Evolutionary conservation across 305 asterid species (phyloP), one percentile per base, ranked within the genome.

Genomic region (Stenogyne calaminthoides): DNA sequence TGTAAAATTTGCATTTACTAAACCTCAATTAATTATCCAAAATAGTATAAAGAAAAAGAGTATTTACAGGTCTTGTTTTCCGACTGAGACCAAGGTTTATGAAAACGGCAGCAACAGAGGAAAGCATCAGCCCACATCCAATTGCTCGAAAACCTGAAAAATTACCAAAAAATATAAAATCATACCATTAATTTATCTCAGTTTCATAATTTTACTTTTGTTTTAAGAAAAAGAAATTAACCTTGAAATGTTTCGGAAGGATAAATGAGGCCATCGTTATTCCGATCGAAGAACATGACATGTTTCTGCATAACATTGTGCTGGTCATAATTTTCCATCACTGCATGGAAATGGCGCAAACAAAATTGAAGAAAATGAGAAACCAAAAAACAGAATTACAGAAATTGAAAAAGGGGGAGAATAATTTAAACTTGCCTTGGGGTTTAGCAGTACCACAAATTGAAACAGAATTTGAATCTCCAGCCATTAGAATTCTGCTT

Each of bases 171-270:
- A 32, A 51, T 71, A 20, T 60, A 25, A 25, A 60, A 29, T 6
- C 10, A 46, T 34, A 34, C 47, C 10, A 40, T 11, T 9, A 12
- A 36, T 36, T 36, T 1, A 0, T 36, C 42, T 36, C 9, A 5
- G 1, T 44, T 44, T 11, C 12, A 12, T 12, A 4, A 32, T 4
- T 44, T 12, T 20, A n/a, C 0, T 32, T 32, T 32, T 5, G 7
- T 1, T 32, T 4, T 32, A 25, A 44, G 18, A 44, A 4, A 10
- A 5, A 22, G 19, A 56, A 52, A 42, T 9, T 39, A 19, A 89
- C 97, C 97, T 83, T 80, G 15, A 73, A 76, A 91, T 7, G 97
- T 91, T 83, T 91, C 97, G 40, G 87, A 88, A 19, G 91, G 91
- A 70, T 89, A 86, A 71, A 91, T 81, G 8, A 86, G 8, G 20